A percentile compares a stretch with the other conserved stretches of the same genome.
These are phyloP conservation scores for Linnemannia zychae DNA, from an alignment of 192 early-diverging fungal genomes.

Conservation along the genomic window DNA sequence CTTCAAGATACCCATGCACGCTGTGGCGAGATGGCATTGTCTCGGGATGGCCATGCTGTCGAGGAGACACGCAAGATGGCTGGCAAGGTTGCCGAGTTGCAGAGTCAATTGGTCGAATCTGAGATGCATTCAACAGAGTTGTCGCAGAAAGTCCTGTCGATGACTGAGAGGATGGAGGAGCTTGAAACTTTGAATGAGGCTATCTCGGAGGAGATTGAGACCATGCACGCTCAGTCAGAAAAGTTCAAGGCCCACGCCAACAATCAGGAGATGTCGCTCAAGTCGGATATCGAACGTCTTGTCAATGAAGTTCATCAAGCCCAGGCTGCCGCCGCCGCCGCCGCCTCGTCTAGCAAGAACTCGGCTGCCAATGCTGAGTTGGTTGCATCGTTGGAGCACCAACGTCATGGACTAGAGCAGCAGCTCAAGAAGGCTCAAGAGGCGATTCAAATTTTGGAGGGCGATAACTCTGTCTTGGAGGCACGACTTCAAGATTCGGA, in stretches of 20 bases:
- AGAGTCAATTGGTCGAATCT: constrained; percentile 31
- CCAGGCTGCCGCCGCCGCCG: constrained; percentile 11
- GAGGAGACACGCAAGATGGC: constrained; percentile 29
- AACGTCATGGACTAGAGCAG: constrained; percentile 30
- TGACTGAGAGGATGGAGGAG: constrained; percentile 44
- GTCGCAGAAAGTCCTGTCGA: constrained; percentile 23
- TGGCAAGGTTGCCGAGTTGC: not conserved
- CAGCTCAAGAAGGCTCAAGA: constrained; percentile 49
- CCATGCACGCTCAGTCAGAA: constrained; percentile 31
- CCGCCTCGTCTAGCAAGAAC: constrained; percentile 1
- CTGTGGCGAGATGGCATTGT: not conserved
- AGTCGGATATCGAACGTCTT: constrained; percentile 41
- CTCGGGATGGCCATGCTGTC: constrained; percentile 16
- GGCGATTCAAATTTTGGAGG: constrained; percentile 42
- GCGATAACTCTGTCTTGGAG: constrained; percentile 52
- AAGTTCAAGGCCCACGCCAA: constrained; percentile 8
- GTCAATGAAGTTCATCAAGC: constrained; percentile 39
- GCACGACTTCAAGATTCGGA: constrained; percentile 42
- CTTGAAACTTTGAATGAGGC: constrained; percentile 47
- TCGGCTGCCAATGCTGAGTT: constrained; percentile 6
- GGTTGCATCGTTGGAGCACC: constrained; percentile 11
- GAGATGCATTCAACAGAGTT: constrained; percentile 46
- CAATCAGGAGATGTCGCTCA: constrained; percentile 28
- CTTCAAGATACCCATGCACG: constrained; percentile 22
- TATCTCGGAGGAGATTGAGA: constrained; percentile 45